phyloP scores from a whole-genome alignment of 768 basidiomycete genomes.

The Punctularia strigosozonata region DNA sequence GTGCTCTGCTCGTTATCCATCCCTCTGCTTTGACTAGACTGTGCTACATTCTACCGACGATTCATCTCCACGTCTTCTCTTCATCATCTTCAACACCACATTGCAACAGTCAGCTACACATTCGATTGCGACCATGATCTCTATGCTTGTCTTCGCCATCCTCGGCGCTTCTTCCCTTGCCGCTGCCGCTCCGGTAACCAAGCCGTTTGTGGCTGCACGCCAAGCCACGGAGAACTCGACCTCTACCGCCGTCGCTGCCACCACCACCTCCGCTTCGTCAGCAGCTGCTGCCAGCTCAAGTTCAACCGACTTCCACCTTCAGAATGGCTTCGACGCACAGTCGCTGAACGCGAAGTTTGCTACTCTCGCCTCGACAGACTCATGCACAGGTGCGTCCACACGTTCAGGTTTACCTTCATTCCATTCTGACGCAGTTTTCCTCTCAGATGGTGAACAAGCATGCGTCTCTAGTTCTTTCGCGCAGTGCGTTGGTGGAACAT shows the following conservation, averaged over 20 bases:
- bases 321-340: constrained; percentile 26
- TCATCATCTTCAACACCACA: too few species aligned
- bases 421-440: background rate
- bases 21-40: too few species aligned
- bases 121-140: too few species aligned
- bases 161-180: too few species aligned
- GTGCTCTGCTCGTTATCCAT: too few species aligned
- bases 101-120: too few species aligned
- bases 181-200: too few species aligned
- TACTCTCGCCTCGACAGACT: constrained; percentile 12
- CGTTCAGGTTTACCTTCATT: background rate
- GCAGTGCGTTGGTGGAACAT: constrained; percentile 13
- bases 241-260: constrained; percentile 8
- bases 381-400: constrained; percentile 19
- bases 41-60: too few species aligned
- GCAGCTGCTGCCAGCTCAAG: constrained; percentile 9
- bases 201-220: too few species aligned
- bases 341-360: constrained; percentile 23
- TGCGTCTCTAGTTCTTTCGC: constrained; percentile 12
- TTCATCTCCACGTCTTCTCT: too few species aligned
- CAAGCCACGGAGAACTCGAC: too few species aligned
- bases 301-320: constrained; percentile 12
- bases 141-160: too few species aligned
- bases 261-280: constrained; percentile 1
- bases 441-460: constrained; percentile 9